These are phyloP conservation scores for Chaetothyriales sp. DNA, from an alignment of 2,329 filamentous ascomycete species.

Conservation along the genomic window DNA sequence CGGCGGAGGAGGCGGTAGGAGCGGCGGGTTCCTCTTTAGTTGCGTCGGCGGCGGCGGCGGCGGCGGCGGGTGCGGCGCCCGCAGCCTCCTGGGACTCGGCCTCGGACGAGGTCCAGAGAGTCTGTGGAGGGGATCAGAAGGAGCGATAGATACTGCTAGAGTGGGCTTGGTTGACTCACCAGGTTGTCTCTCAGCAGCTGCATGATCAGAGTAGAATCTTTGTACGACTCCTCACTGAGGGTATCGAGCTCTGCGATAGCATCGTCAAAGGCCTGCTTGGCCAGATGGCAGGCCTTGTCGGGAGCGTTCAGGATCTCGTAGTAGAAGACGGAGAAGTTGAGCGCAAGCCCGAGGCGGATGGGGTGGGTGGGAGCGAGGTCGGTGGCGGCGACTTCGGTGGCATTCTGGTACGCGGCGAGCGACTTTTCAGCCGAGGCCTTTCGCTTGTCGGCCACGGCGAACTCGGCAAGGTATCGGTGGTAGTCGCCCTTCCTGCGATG, in stretches of 20 bases:
- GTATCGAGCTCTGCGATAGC: conserved; percentile 97
- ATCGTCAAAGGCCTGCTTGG: conserved; percentile 91
- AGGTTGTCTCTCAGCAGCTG: conserved; percentile 95
- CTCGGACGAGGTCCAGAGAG: conserved; percentile 98
- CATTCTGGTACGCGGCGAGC: conserved; percentile 91
- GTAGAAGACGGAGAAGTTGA: conserved; percentile 99
- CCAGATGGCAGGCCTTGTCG: conserved; percentile 94
- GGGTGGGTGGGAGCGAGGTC: conserved; percentile 85
- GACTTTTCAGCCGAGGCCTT: conserved; percentile 89
- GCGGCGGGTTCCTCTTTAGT: conserved; percentile 16
- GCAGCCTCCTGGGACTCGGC: conserved; percentile 64
- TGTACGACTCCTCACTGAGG: conserved; percentile 96
- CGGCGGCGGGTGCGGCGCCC: conserved; percentile 25
- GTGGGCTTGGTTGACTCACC: conserved; percentile 38
- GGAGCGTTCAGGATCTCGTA: conserved; percentile 99
- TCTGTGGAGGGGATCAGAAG: conserved; percentile 47
- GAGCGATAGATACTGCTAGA: conserved; percentile 18
- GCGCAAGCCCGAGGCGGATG: conserved; percentile 78
- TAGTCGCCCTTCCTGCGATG: conserved; percentile 88
- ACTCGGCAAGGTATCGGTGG: conserved; percentile 97
- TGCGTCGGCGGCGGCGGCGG: conserved; percentile 18
- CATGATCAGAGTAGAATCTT: conserved; percentile 98
- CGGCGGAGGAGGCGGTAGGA: conserved; percentile 7
- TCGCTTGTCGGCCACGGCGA: conserved; percentile 85
- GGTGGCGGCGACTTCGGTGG: conserved; percentile 78